Percentiles rank a stretch among this genome's conserved stretches.
Evolutionary conservation across 768 basidiomycete species (phyloP).

Genomic region (Lepiota venenata): DNA sequence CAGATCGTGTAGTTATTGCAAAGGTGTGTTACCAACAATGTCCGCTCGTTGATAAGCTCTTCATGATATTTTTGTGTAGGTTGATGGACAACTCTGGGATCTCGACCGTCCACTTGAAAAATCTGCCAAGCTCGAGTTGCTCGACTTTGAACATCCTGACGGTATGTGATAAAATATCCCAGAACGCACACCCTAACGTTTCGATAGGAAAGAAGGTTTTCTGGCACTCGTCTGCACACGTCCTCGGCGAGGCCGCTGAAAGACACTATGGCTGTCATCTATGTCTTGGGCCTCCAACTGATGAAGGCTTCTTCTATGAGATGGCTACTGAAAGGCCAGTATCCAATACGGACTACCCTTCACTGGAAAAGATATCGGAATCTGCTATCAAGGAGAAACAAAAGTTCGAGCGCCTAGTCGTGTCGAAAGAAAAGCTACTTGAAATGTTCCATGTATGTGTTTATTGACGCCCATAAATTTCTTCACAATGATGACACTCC

Average conservation of each 20-base stretch:
- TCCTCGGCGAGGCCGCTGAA: slow-evolving; percentile 95
- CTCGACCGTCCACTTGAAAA: slow-evolving; percentile 91
- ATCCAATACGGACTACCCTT: slow-evolving; percentile 77
- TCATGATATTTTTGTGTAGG: slow-evolving; percentile 38
- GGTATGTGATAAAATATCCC: slow-evolving; percentile 36
- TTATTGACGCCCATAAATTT: not conserved
- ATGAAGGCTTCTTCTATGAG: slow-evolving; percentile 99
- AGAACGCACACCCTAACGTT: not conserved
- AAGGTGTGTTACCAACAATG: slow-evolving; percentile 54
- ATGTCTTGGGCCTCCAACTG: slow-evolving; percentile 94
- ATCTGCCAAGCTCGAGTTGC: slow-evolving; percentile 73
- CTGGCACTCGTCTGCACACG: slow-evolving; percentile 99
- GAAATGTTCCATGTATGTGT: slow-evolving; percentile 89
- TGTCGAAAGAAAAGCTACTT: slow-evolving; percentile 91
- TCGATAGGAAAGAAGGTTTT: slow-evolving; percentile 88
- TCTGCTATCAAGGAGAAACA: slow-evolving; percentile 93
- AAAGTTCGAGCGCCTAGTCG: slow-evolving; percentile 90
- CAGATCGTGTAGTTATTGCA: slow-evolving; percentile 89
- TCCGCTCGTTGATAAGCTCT: not conserved
- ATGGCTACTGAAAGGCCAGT: slow-evolving; percentile 93
- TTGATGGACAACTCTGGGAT: slow-evolving; percentile 89
- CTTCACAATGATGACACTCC: slow-evolving; percentile 8
- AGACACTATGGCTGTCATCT: slow-evolving; percentile 96
- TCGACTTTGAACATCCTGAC: slow-evolving; percentile 93
- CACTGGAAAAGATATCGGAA: slow-evolving; percentile 86